phyloP scores from a whole-genome alignment of 345 rosid genomes.

The Theobroma cacao region DNA sequence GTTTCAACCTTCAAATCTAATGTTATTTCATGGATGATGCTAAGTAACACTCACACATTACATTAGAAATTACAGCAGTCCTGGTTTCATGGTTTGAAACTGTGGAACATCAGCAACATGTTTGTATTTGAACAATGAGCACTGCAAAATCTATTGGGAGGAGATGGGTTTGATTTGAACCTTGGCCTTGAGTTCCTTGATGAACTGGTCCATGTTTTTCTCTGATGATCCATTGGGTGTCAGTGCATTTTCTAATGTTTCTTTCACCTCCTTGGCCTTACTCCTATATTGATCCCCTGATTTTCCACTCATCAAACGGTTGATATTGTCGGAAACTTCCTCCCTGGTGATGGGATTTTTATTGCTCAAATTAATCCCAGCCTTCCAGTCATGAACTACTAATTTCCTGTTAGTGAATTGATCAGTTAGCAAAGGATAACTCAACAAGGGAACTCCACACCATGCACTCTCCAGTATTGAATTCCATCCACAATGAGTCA shows the following conservation, averaged over 20 bases:
- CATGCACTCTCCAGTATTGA: slow-evolving; percentile 68
- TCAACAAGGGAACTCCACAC: slow-evolving; percentile 66
- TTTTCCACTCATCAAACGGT: slow-evolving; percentile 49
- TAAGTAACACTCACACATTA: too few relatives aligned
- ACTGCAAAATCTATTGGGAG: neutral
- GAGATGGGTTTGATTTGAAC: slow-evolving; percentile 10
- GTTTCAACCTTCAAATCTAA: too few relatives aligned
- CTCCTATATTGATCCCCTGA: slow-evolving; percentile 31
- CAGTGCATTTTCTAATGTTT: slow-evolving; percentile 43
- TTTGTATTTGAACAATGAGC: too few relatives aligned
- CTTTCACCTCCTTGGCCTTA: slow-evolving; percentile 39
- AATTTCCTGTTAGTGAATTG: slow-evolving; percentile 80
- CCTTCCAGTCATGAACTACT: slow-evolving; percentile 80
- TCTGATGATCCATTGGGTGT: slow-evolving; percentile 44
- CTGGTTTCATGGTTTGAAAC: too few relatives aligned
- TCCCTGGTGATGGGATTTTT: slow-evolving; percentile 29
- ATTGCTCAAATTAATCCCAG: slow-evolving; percentile 59
- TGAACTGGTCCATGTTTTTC: slow-evolving; percentile 41
- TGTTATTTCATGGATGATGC: too few relatives aligned
- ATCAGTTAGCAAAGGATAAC: slow-evolving; percentile 73
- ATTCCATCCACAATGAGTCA: slow-evolving; percentile 89
- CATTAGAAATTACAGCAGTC: too few relatives aligned
- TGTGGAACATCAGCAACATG: too few relatives aligned
- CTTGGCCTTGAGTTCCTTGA: slow-evolving; percentile 34
- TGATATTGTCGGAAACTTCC: slow-evolving; percentile 40